Conservation (phyloP, 139 green algal genomes). For the Chlamydomonas eustigma region DNA sequence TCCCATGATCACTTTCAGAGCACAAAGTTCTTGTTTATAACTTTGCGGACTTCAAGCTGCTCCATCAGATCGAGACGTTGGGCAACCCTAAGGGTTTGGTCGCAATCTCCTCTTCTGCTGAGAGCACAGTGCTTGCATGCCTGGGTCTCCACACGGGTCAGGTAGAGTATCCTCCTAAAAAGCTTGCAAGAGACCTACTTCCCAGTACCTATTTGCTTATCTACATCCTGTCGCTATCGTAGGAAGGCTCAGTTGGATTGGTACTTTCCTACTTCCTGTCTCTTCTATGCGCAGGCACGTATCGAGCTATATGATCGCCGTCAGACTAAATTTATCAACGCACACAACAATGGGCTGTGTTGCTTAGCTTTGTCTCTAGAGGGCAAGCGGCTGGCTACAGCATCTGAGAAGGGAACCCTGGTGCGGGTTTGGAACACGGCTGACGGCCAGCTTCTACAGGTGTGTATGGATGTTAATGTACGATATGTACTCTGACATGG, state of each 20-base stretch:
- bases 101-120: conserved; percentile 71
- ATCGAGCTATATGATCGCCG: conserved; percentile 92
- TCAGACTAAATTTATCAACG: conserved; percentile 83
- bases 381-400: conserved; percentile 86
- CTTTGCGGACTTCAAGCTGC: conserved; percentile 86
- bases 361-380: conserved; percentile 65
- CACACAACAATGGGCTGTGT: conserved; percentile 79
- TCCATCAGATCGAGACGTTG: conserved; percentile 89
- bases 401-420: conserved; percentile 86
- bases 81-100: conserved; percentile 80
- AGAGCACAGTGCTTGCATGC: conserved; percentile 87
- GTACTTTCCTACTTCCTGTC: no score
- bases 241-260: no score
- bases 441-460: conserved; percentile 75
- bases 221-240: no score
- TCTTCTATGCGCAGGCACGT: conserved; percentile 85
- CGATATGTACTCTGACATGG: no score
- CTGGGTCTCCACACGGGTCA: conserved; percentile 87
- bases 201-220: no score
- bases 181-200: no score
- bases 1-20: no score
- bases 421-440: conserved; percentile 85
- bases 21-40: conserved; percentile 84
- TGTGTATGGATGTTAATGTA: conserved; percentile 20
- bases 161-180: no score